Conservation (phyloP, 2,329 filamentous ascomycete genomes). For the Mycogone perniciosa region DNA sequence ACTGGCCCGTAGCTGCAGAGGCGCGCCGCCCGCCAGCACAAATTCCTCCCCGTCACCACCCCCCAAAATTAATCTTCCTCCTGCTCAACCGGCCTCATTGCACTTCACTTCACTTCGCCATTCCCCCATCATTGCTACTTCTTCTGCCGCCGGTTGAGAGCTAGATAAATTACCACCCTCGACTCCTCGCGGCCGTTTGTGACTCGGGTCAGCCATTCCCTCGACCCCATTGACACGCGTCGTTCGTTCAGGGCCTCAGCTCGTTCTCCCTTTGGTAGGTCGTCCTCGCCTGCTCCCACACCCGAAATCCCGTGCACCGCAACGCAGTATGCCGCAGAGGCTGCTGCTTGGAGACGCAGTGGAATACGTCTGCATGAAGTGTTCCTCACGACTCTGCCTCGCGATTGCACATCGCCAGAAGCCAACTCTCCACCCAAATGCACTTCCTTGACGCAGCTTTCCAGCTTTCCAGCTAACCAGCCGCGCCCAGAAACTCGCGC, state of each 20-base stretch:
- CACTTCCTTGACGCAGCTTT: background rate
- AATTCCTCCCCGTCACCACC: conserved; percentile 14
- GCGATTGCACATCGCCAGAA: background rate
- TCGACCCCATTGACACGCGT: conserved; percentile 31
- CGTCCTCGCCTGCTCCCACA: background rate
- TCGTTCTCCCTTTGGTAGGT: conserved; percentile 12
- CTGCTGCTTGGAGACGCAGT: conserved; percentile 3
- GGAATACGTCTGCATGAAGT: no score
- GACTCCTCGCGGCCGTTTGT: conserved; percentile 17
- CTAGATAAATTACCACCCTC: conserved; percentile 2
- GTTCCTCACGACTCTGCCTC: background rate
- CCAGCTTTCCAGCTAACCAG: conserved; percentile 17
- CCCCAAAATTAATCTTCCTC: conserved; percentile 22
- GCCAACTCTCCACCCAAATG: background rate
- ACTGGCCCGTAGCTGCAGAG: conserved; percentile 7
- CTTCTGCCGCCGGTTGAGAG: conserved; percentile 19
- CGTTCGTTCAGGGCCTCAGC: conserved; percentile 10
- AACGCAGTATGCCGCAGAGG: background rate
- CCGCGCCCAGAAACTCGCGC: conserved; percentile 17
- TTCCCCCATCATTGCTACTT: conserved; percentile 34
- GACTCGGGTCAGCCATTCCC: conserved; percentile 23
- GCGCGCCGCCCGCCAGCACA: conserved; percentile 9
- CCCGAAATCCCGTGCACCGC: background rate
- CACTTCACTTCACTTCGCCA: conserved; percentile 18
- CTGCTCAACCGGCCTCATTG: conserved; percentile 16